A percentile compares a stretch with the other conserved stretches of the same genome.
Evolutionary conservation across 257 asterid genomes (phyloP).

Genomic region (Pogostemon cablin): DNA sequence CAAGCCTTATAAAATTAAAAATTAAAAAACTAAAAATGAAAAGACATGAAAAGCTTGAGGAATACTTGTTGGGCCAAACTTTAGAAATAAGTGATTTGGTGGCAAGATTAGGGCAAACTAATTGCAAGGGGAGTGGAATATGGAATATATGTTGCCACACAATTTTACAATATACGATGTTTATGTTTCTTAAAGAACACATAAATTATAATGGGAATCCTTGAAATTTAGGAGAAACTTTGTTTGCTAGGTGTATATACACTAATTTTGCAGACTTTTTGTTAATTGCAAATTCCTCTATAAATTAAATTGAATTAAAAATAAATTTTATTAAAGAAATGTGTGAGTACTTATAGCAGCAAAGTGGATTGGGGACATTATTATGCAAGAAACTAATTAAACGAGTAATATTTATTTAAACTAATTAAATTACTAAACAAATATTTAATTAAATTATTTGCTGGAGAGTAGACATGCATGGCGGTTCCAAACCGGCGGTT

Average conservation of each 20-base stretch:
- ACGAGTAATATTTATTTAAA: too few relatives aligned
- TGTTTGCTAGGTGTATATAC: conserved; percentile 18
- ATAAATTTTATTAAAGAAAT: too few relatives aligned
- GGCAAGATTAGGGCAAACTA: conserved; percentile 11
- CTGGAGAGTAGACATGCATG: too few relatives aligned
- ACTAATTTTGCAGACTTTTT: neutral
- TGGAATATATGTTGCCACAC: conserved; percentile 28
- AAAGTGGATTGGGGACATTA: too few relatives aligned
- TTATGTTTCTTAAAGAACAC: conserved; percentile 4
- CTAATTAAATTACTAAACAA: too few relatives aligned
- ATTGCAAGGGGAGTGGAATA: conserved; percentile 16
- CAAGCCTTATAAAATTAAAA: too few relatives aligned
- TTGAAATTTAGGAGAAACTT: conserved; percentile 34
- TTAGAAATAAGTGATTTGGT: conserved; percentile 1
- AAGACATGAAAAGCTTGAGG: neutral
- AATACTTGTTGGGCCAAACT: conserved; percentile 6
- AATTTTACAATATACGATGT: neutral
- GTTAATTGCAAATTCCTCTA: neutral
- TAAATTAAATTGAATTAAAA: neutral
- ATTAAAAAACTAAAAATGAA: too few relatives aligned
- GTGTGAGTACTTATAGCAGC: too few relatives aligned
- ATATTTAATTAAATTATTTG: too few relatives aligned
- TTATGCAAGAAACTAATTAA: too few relatives aligned
- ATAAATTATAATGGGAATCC: conserved; percentile 39
- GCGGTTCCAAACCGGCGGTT: too few relatives aligned